Evolutionary conservation across 202 grass and related monocot species (phyloP).

Genomic region (Sporobolus alterniflorus): DNA sequence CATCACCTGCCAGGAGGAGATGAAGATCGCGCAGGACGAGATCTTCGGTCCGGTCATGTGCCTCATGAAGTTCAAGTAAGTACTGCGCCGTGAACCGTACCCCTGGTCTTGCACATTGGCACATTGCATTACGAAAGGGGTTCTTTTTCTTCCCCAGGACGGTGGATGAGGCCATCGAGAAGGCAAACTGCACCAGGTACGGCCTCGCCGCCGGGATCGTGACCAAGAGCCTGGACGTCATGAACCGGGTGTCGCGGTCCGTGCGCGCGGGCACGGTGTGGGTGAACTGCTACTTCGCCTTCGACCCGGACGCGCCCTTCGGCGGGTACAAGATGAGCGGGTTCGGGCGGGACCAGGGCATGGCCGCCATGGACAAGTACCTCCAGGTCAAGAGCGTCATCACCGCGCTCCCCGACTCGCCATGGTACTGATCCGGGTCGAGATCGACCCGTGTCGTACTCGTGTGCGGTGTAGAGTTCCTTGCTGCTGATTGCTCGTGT

Average conservation of each 20-base stretch:
- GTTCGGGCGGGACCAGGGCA: constrained; percentile 72
- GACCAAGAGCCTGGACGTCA: constrained; percentile 73
- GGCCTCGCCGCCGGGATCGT: constrained; percentile 84
- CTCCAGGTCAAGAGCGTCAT: constrained; percentile 86
- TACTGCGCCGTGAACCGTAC: no score
- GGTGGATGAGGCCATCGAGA: constrained; percentile 82
- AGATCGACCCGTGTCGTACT: neutral
- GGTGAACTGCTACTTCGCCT: constrained; percentile 94
- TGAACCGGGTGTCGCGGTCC: constrained; percentile 73
- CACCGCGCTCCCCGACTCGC: constrained; percentile 75
- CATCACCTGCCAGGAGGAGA: constrained; percentile 65
- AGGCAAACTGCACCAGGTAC: constrained; percentile 79
- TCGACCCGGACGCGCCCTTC: constrained; percentile 78
- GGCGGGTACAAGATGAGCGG: constrained; percentile 97
- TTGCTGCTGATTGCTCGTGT: no score
- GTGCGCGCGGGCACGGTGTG: constrained; percentile 80
- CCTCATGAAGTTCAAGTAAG: constrained; percentile 79
- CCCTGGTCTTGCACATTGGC: no score
- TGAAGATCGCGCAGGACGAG: constrained; percentile 90
- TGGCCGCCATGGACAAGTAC: constrained; percentile 79
- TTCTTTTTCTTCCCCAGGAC: constrained; percentile 43
- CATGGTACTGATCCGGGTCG: constrained; percentile 55
- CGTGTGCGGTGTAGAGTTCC: no score
- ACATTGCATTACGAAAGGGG: no score
- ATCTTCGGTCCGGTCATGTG: constrained; percentile 95